Conservation (phyloP, 2,329 filamentous ascomycete genomes). For the Monosporascus cannonballus region DNA sequence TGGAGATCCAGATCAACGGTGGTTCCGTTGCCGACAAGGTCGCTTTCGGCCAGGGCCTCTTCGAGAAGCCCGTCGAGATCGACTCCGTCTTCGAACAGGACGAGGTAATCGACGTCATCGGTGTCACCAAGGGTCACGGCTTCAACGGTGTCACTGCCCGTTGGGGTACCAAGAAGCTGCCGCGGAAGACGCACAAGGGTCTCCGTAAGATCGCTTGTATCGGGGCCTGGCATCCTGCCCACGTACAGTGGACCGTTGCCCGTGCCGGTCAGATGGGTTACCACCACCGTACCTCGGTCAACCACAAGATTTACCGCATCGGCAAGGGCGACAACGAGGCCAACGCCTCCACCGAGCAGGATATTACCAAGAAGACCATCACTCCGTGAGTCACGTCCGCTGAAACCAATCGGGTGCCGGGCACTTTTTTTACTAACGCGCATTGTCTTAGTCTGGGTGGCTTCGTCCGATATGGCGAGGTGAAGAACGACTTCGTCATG, state of each 20-base stretch:
- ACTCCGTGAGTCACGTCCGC: slow-evolving; percentile 76
- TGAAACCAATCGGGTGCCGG: not conserved
- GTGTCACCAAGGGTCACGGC: slow-evolving; percentile 99
- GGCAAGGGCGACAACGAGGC: slow-evolving; percentile 86
- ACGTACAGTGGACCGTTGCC: slow-evolving; percentile 99
- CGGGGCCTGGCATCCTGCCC: slow-evolving; percentile 99
- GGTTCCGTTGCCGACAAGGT: slow-evolving; percentile 96
- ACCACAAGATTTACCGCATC: slow-evolving; percentile 99
- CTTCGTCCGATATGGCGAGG: slow-evolving; percentile 97
- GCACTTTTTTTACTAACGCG: slow-evolving; percentile 25
- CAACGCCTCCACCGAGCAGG: slow-evolving; percentile 91
- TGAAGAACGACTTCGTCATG: slow-evolving; percentile 98
- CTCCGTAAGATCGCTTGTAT: slow-evolving; percentile 99
- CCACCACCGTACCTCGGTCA: slow-evolving; percentile 99
- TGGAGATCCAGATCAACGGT: slow-evolving; percentile 99
- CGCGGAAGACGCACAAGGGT: slow-evolving; percentile 99
- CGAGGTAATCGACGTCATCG: slow-evolving; percentile 99
- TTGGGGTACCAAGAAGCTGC: slow-evolving; percentile 99
- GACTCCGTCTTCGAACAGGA: slow-evolving; percentile 96
- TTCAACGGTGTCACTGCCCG: slow-evolving; percentile 94
- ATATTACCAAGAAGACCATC: slow-evolving; percentile 98
- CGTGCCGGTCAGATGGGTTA: slow-evolving; percentile 99
- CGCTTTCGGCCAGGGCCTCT: slow-evolving; percentile 87
- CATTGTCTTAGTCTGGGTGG: slow-evolving; percentile 71
- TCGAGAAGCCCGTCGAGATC: slow-evolving; percentile 98